Conservation (phyloP, 331 rosid species). For the Prunus yedoensis region DNA sequence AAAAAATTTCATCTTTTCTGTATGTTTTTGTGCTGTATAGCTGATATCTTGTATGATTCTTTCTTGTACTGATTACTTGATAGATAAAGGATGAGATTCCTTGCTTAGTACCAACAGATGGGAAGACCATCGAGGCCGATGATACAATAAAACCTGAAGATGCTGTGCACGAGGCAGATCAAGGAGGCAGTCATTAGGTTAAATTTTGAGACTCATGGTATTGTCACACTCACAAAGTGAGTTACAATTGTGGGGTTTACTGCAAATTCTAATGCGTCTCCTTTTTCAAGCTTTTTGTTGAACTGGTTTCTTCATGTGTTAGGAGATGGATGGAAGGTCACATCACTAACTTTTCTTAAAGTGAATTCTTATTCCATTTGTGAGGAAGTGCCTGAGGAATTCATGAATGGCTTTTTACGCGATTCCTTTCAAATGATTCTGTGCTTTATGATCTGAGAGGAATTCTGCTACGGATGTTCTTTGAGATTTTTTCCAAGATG, state of each 20-base stretch:
- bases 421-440: neutral
- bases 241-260: neutral
- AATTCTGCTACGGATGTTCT: neutral
- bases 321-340: neutral
- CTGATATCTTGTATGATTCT: slow-evolving; percentile 13
- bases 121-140: slow-evolving; percentile 63
- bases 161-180: slow-evolving; percentile 19
- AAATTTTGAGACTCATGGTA: slow-evolving; percentile 7
- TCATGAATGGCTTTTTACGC: neutral
- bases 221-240: neutral
- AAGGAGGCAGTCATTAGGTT: slow-evolving; percentile 22
- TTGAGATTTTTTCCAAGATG: neutral
- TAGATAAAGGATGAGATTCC: slow-evolving; percentile 83
- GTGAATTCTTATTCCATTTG: neutral
- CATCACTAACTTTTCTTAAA: neutral
- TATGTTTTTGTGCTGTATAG: neutral
- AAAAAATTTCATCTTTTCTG: neutral
- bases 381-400: neutral
- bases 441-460: neutral
- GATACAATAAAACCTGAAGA: slow-evolving; percentile 37
- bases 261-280: neutral
- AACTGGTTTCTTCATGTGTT: neutral
- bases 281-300: neutral
- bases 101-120: slow-evolving; percentile 76
- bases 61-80: slow-evolving; percentile 4